Evolutionary conservation across 148 eudicot species (phyloP).

Genomic region (Camellia granthamiana): DNA sequence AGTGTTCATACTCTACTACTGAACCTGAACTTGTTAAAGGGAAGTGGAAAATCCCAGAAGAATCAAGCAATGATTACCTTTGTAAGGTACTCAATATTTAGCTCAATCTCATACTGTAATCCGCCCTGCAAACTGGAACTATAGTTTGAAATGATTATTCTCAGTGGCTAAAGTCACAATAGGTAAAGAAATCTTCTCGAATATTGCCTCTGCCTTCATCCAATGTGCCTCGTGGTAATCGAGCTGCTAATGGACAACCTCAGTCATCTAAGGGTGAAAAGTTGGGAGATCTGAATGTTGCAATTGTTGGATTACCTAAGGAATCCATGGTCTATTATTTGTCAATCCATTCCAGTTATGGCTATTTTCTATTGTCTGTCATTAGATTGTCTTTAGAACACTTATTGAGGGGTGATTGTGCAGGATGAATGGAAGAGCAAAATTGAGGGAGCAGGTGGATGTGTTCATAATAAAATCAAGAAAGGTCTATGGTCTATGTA

Average conservation of each 20-base stretch:
- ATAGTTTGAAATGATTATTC: constrained; percentile 18
- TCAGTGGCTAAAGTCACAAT: constrained; percentile 90
- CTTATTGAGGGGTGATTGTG: constrained; percentile 7
- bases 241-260: constrained; percentile 35
- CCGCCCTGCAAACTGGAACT: constrained; percentile 11
- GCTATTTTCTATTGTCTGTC: neutral
- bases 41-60: constrained; percentile 89
- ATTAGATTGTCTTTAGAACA: neutral
- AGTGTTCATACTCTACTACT: constrained; percentile 72
- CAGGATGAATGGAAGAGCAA: constrained; percentile 71
- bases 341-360: constrained; percentile 11
- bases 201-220: constrained; percentile 60
- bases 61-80: constrained; percentile 68
- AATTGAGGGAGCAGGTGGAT: constrained; percentile 75
- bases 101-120: constrained; percentile 2
- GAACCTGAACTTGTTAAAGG: constrained; percentile 76
- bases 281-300: constrained; percentile 66
- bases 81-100: constrained; percentile 52
- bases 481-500: constrained; percentile 48
- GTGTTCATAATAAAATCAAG: constrained; percentile 69
- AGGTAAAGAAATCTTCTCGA: constrained; percentile 57
- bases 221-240: constrained; percentile 40
- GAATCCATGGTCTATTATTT: constrained; percentile 52
- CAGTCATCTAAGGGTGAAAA: constrained; percentile 57
- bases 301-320: constrained; percentile 53